Evolutionary conservation across 1,284 basidiomycete genomes (phyloP), one percentile per base, ranked within the genome.

Genomic region (Leccinum laetum): DNA sequence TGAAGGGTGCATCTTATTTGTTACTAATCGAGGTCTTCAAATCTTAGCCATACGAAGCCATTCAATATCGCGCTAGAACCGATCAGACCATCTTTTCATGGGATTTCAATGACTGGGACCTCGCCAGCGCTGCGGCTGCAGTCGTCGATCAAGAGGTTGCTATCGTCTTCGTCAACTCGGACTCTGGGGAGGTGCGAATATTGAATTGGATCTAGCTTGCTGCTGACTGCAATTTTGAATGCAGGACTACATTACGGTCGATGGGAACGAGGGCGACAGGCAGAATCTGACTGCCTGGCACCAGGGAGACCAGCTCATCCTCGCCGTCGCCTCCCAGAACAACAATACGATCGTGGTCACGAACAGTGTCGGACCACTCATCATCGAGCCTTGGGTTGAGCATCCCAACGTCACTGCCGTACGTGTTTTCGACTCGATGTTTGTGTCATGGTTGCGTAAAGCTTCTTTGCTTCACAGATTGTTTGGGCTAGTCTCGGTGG

Each of bases 341-440:
- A 79, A 79, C 70, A 87, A 89, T 71, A 87, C 85, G 1, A 78
- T 89, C 26, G 88, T 90, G 24, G 80, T 89, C 37, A 76, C 84
- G 10, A 84, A 89, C 71, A 80, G 82, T 4, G 29, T 32, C 29
- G 29, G 29, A 32, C 29, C 29, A 9, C 29, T 32, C 29, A 32
- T 32, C 29, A 32, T 32, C 29, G 29, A 32, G 29, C 29, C 75
- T 3, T 87, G 85, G 84, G 81, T 84, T 58, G 83, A 87, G 3
- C 75, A 83, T 60, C 77, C 78, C 24, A 83, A 83, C 53, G 75
- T 88, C 63, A 88, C 85, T 5, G 86, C 82, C 1, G 76, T 79
- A 7, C 1, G 67, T 65, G 9, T 2, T 44, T n/a, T 10, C 57
- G 9, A 10, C 10, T 49, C 9, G n/a, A 49, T 21, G 10, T 49